Evolutionary conservation across 345 rosid species (phyloP).

Genomic region (Eucalyptus paniculata): DNA sequence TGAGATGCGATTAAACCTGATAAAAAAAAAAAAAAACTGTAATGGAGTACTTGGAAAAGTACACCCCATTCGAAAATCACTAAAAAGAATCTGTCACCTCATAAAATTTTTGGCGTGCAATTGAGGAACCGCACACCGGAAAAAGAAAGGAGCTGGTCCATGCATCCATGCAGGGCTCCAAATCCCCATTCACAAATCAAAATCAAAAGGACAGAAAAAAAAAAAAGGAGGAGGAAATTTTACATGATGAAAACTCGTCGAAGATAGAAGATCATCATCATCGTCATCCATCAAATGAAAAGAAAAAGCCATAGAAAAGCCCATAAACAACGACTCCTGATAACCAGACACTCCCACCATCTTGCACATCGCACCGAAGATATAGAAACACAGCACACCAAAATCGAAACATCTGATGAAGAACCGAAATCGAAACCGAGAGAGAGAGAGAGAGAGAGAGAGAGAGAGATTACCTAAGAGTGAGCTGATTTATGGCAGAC

Average conservation of each 20-base stretch:
- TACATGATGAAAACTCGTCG: background rate
- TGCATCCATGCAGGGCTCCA: too few relatives aligned
- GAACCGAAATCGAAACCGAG: background rate
- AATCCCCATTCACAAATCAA: background rate
- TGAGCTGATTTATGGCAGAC: background rate
- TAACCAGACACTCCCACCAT: background rate
- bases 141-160: background rate
- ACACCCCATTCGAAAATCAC: too few relatives aligned
- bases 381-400: too few relatives aligned
- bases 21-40: accelerated
- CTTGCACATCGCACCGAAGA: too few relatives aligned
- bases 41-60: background rate
- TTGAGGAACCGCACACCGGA: too few relatives aligned
- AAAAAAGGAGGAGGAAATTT: background rate
- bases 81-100: too few relatives aligned
- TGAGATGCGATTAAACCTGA: too few relatives aligned
- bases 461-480: background rate
- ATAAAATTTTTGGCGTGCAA: too few relatives aligned
- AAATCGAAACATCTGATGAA: background rate
- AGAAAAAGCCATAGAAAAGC: background rate
- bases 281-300: background rate
- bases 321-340: background rate
- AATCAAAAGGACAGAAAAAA: background rate
- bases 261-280: background rate
- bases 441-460: too few relatives aligned